Base-by-base conservation (phyloP, 73 alveolate genomes). In the Symbiodinium pilosum region DNA sequence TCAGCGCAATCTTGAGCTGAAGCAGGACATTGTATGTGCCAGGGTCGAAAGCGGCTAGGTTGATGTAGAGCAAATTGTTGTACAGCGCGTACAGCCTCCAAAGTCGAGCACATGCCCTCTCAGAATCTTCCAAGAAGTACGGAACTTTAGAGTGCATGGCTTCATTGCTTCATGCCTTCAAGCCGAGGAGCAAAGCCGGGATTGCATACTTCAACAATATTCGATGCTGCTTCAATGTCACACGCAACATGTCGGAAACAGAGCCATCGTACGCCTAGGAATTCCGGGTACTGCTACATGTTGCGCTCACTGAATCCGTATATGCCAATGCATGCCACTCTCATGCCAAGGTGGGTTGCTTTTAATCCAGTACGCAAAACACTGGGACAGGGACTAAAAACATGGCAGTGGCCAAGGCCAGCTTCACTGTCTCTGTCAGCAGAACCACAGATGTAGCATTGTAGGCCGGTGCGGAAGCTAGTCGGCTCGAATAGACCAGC, bases 21-120 rank as follows among this genome's bases (percentile, higher is more conserved):
- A 91, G 77, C 68, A 91, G 52, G 30, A 91, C 97, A n/a, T 91
- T 91, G 97, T 91, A 91, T 34, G 97, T 91, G 73, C 97, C 97
- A 24, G 97, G 97, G 24, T 91, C 97, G n/a, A 91, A 91, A 40
- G 97, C 44, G 6, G 73, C 83, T 39, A 91, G 77, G 52, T 91
- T 91, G 75, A 91, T 47, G 83, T 68, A 91, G 54, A 91, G 97
- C 97, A 91, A 32, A 40, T 91, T 91, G 97, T 91, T 91, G 97
- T 91, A 91, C 40, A 91, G n/a, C 36, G 97, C 97, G 14, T 91
- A 91, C 54, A 91, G 43, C 95, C 94, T 86, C 39, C 68, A 24
- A 43, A 83, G 40, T 28, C 86, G n/a, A n/a, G n/a, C n/a, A n/a
- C n/a, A n/a, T n/a, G n/a, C n/a, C n/a, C n/a, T n/a, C n/a, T n/a